Evolutionary conservation across 75 land plant genomes (phyloP).

Genomic region (Isoetes taiwanensis): DNA sequence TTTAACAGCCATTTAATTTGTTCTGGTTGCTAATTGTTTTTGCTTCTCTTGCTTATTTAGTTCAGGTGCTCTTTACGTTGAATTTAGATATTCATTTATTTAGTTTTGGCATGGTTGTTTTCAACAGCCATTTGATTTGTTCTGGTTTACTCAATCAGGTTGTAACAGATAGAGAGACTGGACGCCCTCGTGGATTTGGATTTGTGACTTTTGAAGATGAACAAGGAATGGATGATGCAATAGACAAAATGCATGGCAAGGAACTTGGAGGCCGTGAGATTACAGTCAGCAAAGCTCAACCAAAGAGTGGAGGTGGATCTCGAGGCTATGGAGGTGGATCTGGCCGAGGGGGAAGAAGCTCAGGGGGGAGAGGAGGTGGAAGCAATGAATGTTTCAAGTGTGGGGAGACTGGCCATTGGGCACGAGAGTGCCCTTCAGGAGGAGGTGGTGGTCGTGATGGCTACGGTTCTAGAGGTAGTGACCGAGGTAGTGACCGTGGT

Average conservation of each 20-base stretch:
- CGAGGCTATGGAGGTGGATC: constrained; percentile 1
- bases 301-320: constrained; percentile 20
- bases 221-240: constrained; percentile 18
- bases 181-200: constrained; percentile 22
- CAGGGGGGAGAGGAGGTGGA: constrained; percentile 4
- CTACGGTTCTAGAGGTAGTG: neutral
- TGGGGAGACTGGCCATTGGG: constrained; percentile 21
- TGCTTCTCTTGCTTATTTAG: too few species aligned
- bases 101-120: too few species aligned
- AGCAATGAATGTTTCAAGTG: constrained; percentile 28
- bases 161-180: constrained; percentile 15
- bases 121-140: too few species aligned
- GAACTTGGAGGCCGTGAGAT: constrained; percentile 18
- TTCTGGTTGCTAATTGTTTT: too few species aligned
- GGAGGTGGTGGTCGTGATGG: constrained; percentile 10
- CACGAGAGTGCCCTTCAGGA: constrained; percentile 13
- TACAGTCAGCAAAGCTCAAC: constrained; percentile 22
- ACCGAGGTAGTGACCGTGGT: constrained; percentile 8
- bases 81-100: too few species aligned
- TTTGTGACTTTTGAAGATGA: constrained; percentile 22
- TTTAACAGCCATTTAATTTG: too few species aligned
- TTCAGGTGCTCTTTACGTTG: too few species aligned
- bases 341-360: neutral
- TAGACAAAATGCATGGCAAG: constrained; percentile 22
- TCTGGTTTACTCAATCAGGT: constrained; percentile 7